These are phyloP conservation scores for Kickxella alabastrina DNA, from an alignment of 192 early-diverging fungal genomes.

Conservation along the genomic window DNA sequence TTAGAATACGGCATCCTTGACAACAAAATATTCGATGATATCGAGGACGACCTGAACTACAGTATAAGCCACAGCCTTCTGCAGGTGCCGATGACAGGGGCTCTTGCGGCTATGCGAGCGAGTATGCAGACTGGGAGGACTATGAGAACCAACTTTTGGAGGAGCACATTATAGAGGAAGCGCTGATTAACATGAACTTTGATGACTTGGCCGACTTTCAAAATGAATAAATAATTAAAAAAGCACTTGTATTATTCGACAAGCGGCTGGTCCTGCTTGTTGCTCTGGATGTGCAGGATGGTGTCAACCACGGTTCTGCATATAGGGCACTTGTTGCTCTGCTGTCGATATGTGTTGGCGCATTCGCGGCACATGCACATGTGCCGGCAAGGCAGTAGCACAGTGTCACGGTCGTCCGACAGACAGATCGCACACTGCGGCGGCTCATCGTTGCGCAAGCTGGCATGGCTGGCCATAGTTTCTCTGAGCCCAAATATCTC, in stretches of 20 bases:
- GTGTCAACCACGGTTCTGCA: slow-evolving; percentile 44
- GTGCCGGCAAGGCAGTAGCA: slow-evolving; percentile 77
- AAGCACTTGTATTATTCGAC: background rate
- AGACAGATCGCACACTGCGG: slow-evolving; percentile 77
- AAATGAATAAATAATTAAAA: background rate
- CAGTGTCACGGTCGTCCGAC: slow-evolving; percentile 65
- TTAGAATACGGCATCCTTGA: slow-evolving; percentile 35
- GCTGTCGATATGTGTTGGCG: slow-evolving; percentile 61
- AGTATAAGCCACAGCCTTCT: background rate
- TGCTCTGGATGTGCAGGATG: slow-evolving; percentile 29
- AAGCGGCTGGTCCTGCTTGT: background rate
- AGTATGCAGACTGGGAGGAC: slow-evolving; percentile 37
- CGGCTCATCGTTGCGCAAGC: slow-evolving; percentile 28
- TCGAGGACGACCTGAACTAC: slow-evolving; percentile 25
- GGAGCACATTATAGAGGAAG: slow-evolving; percentile 34
- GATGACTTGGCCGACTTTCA: background rate
- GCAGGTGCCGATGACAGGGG: background rate
- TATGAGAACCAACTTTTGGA: slow-evolving; percentile 39
- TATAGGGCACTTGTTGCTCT: slow-evolving; percentile 52
- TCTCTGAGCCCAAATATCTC: slow-evolving; percentile 46
- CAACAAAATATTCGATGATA: slow-evolving; percentile 26
- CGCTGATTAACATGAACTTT: slow-evolving; percentile 20
- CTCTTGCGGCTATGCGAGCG: slow-evolving; percentile 2
- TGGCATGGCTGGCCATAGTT: slow-evolving; percentile 8
- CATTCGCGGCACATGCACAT: slow-evolving; percentile 74